Base-by-base conservation (phyloP, 2,329 filamentous ascomycete species). In the Lanzia echinophila region DNA sequence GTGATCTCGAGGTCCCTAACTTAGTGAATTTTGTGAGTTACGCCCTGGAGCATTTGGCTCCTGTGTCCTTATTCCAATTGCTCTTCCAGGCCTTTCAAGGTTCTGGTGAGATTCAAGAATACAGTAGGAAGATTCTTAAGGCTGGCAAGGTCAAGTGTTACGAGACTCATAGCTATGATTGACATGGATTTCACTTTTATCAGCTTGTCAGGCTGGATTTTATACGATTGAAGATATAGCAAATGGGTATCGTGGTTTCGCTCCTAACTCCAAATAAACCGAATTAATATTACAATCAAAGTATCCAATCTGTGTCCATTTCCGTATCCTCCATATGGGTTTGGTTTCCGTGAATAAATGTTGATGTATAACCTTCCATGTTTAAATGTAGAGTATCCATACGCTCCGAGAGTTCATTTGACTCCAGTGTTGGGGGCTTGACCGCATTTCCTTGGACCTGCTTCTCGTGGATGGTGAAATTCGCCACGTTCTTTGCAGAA, bases 401-500 rank as follows among this genome's bases (percentile, higher is more conserved):
- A 47, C 57, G 59, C 2, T 56, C 62, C 53, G 58, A 61, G n/a
- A 68, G 51, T n/a, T 64, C 69, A 42, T 69, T 68, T 1, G 64
- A 55, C n/a, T 67, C 63, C 10, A 71, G 57, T 2, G 67, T 69
- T 22, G 74, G 76, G 39, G 69, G 66, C 55, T 71, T 66, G 44
- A 67, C 74, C 15, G 22, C 28, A 43, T 63, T 63, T 55, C 67
- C 68, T 49, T 60, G 72, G 41, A 71, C 72, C 17, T 66, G 73
- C 63, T 78, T 83, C 67, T 82, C 82, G 47, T 69, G 71, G 20
- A 82, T 75, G 1, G 68, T 73, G 34, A 82, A 69, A 45, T 75
- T 73, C 17, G 81, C 66, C 7, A 65, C 34, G n/a, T 57, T 60
- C 31, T 54, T 60, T 1, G 59, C 55, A 32, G 60, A 62, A 41